phyloP scores from a whole-genome alignment of 2,329 filamentous ascomycete species.

The Helicocarpus griseus region DNA sequence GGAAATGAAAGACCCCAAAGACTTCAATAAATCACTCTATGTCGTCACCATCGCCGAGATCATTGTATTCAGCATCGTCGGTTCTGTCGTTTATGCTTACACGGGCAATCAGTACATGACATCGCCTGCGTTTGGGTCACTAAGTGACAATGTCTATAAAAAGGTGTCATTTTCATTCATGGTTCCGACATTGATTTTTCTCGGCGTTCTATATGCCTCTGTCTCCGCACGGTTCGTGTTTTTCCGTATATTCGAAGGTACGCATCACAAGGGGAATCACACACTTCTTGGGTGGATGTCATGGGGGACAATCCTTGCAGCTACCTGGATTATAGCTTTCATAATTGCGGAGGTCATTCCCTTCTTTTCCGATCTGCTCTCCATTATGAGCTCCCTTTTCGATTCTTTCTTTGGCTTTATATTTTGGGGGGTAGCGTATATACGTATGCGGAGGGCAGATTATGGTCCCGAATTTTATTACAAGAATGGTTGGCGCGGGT shows the following conservation, averaged over 20 bases:
- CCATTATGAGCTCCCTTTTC: slow-evolving; percentile 60
- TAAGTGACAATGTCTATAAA: slow-evolving; percentile 65
- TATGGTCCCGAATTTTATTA: slow-evolving; percentile 32
- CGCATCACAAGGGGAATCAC: slow-evolving; percentile 69
- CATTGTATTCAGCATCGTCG: slow-evolving; percentile 74
- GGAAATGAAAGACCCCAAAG: slow-evolving; percentile 71
- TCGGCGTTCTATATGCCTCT: slow-evolving; percentile 82
- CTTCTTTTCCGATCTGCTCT: slow-evolving; percentile 68
- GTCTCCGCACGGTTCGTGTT: slow-evolving; percentile 86
- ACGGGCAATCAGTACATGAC: slow-evolving; percentile 85
- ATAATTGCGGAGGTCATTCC: slow-evolving; percentile 89
- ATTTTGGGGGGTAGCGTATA: slow-evolving; percentile 54
- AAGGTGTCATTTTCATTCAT: slow-evolving; percentile 91
- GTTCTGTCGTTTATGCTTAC: slow-evolving; percentile 73
- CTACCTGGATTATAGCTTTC: slow-evolving; percentile 78
- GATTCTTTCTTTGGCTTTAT: slow-evolving; percentile 79
- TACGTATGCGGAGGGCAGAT: slow-evolving; percentile 34
- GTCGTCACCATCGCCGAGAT: slow-evolving; percentile 82
- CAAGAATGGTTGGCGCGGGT: slow-evolving; percentile 33
- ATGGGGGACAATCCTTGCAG: slow-evolving; percentile 63
- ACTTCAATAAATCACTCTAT: slow-evolving; percentile 90
- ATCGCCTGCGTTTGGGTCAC: slow-evolving; percentile 74
- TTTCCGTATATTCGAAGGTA: slow-evolving; percentile 75
- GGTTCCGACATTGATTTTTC: slow-evolving; percentile 87
- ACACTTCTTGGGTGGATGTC: slow-evolving; percentile 70